Evolutionary conservation across 495 filamentous ascomycete genomes (phyloP), one percentile per base, ranked within the genome.

Genomic region (Pyronema domesticum): DNA sequence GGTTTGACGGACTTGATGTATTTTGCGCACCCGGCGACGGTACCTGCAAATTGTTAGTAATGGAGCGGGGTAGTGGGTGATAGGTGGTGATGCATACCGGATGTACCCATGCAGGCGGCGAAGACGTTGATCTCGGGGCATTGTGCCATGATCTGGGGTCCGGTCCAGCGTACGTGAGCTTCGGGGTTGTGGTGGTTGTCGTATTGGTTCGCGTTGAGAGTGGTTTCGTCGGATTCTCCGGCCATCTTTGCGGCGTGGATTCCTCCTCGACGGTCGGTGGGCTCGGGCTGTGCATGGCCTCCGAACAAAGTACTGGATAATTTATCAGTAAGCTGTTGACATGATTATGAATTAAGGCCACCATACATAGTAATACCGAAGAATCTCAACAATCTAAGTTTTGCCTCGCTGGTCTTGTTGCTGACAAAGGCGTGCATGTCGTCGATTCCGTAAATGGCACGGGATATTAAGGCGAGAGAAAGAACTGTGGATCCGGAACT

Each of bases 401-500:
- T 76, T 9, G 74, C 72, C 7, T 69, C 64, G 51, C 69, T 71
- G 14, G 74, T 80, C 67, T 80, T 81, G 61, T 81, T 81, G 56
- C 71, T 79, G 34, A 80, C 58, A 56, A 72, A 80, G 1, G 78
- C 78, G 23, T 72, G 64, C 3, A 73, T 73, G 58, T 80, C 74
- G 0, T 73, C 44, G 14, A 77, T 68, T 0, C 69, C 73, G 51
- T 76, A 72, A 62, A 75, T 68, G 19, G 74, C 73, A 35, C 77
- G 68, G 0, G 75, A 70, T 17, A 76, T 64, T 60, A 81, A 72
- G 6, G 74, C 72, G 69, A 81, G 71, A 0, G 77, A 80, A 43
- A 79, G 70, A 9, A 79, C 74, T 0, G 77, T 81, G 7, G 77
- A 80, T 3, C 78, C 77, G 1, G 77, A 80, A 63, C 77, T 80